phyloP scores from a whole-genome alignment of 495 filamentous ascomycete species.

The Trichocladium uniseriatum region DNA sequence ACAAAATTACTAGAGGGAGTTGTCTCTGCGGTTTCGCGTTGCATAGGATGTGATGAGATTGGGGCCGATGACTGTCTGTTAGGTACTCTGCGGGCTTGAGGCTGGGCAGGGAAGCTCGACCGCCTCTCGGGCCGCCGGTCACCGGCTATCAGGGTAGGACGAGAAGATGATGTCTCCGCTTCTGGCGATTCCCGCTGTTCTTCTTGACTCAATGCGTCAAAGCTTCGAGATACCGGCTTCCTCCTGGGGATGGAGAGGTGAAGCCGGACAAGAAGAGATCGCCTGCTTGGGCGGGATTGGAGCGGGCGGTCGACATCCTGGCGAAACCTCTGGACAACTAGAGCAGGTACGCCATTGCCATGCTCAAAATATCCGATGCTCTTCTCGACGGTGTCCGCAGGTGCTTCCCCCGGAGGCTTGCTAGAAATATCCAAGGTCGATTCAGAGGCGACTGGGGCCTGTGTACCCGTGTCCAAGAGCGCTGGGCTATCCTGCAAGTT shows the following conservation, averaged over 20 bases:
- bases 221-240: slow-evolving; percentile 10
- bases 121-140: too few species aligned
- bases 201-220: too few species aligned
- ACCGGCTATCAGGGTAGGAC: too few species aligned
- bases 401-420: slow-evolving; percentile 20
- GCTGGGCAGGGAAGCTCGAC: neutral
- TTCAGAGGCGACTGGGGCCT: too few species aligned
- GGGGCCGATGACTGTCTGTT: neutral
- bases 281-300: slow-evolving; percentile 6
- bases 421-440: slow-evolving; percentile 15
- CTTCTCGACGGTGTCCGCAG: slow-evolving; percentile 24
- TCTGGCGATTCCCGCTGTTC: too few species aligned
- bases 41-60: neutral
- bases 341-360: slow-evolving; percentile 20
- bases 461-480: neutral
- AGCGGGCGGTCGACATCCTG: slow-evolving; percentile 20
- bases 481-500: too few species aligned
- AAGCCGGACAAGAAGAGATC: slow-evolving; percentile 27
- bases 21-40: neutral
- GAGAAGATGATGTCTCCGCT: too few species aligned
- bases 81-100: neutral
- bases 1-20: too few species aligned
- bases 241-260: slow-evolving; percentile 25
- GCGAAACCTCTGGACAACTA: slow-evolving; percentile 26
- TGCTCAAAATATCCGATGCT: slow-evolving; percentile 24